A percentile compares a stretch with the other conserved stretches of the same genome.
These are phyloP conservation scores for Apophysomyces ossiformis DNA, from an alignment of 371 early-diverging fungal species.

Conservation along the genomic window DNA sequence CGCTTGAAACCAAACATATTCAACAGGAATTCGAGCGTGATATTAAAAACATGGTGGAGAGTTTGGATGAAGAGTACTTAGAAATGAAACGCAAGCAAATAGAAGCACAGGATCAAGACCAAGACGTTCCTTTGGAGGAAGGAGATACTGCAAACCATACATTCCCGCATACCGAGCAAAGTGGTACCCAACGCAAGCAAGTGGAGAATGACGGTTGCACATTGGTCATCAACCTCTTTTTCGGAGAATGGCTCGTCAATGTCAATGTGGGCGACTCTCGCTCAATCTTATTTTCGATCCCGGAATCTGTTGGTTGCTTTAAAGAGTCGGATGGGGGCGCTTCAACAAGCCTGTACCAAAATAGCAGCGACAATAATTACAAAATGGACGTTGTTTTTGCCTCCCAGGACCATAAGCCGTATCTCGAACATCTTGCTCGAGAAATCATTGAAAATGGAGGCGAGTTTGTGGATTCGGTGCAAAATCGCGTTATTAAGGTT, in stretches of 20 bases:
- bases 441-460: constrained; percentile 69
- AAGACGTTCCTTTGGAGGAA: neutral
- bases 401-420: constrained; percentile 70
- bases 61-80: constrained; percentile 61
- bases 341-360: constrained; percentile 13
- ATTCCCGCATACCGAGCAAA: neutral
- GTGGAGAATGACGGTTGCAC: constrained; percentile 85
- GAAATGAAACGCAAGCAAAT: constrained; percentile 52
- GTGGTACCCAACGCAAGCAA: constrained; percentile 9
- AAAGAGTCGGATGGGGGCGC: neutral
- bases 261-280: constrained; percentile 87
- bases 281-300: constrained; percentile 62
- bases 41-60: constrained; percentile 55
- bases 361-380: constrained; percentile 41
- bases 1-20: constrained; percentile 37
- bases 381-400: constrained; percentile 67
- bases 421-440: constrained; percentile 65
- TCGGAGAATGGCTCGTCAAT: constrained; percentile 77
- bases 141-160: neutral
- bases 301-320: constrained; percentile 30
- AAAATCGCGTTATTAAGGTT: constrained; percentile 64
- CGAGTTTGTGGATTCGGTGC: constrained; percentile 68
- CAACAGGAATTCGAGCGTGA: constrained; percentile 53
- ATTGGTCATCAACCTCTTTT: constrained; percentile 72
- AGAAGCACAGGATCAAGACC: constrained; percentile 21